These are phyloP conservation scores for Mucor velutinosus DNA, from an alignment of 371 early-diverging fungal species.

Conservation along the genomic window DNA sequence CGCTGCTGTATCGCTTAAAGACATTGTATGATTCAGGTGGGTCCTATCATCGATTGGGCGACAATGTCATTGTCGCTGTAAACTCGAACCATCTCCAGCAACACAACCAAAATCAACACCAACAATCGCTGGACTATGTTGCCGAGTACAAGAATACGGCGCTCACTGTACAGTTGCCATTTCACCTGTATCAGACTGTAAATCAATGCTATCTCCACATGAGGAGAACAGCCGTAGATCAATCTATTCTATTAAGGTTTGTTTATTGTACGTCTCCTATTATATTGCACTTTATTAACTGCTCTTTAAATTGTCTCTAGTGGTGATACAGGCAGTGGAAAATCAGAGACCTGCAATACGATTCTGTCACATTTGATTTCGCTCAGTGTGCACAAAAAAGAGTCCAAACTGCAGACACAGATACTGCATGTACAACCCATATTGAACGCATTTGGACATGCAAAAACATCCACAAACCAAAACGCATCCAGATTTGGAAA, in stretches of 20 bases:
- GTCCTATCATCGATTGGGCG: background rate
- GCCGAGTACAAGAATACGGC: slow-evolving; percentile 70
- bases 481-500: slow-evolving; percentile 91
- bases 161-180: slow-evolving; percentile 52
- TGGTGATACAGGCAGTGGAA: slow-evolving; percentile 91
- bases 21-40: background rate
- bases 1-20: background rate
- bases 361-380: slow-evolving; percentile 73
- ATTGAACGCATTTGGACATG: slow-evolving; percentile 90
- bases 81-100: background rate
- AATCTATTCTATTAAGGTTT: slow-evolving; percentile 71
- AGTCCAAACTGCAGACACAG: slow-evolving; percentile 76
- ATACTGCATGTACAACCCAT: slow-evolving; percentile 74
- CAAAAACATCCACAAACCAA: slow-evolving; percentile 32
- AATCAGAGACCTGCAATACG: slow-evolving; percentile 70
- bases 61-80: background rate
- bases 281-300: slow-evolving; percentile 11
- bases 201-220: slow-evolving; percentile 76
- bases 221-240: slow-evolving; percentile 86
- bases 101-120: slow-evolving; percentile 33
- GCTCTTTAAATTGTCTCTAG: slow-evolving; percentile 39
- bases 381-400: slow-evolving; percentile 78
- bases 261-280: background rate
- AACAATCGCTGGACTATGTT: slow-evolving; percentile 62
- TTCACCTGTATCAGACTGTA: slow-evolving; percentile 86